These are phyloP conservation scores for Colletotrichum tabaci DNA, from an alignment of 2,329 filamentous ascomycete genomes.

Conservation along the genomic window DNA sequence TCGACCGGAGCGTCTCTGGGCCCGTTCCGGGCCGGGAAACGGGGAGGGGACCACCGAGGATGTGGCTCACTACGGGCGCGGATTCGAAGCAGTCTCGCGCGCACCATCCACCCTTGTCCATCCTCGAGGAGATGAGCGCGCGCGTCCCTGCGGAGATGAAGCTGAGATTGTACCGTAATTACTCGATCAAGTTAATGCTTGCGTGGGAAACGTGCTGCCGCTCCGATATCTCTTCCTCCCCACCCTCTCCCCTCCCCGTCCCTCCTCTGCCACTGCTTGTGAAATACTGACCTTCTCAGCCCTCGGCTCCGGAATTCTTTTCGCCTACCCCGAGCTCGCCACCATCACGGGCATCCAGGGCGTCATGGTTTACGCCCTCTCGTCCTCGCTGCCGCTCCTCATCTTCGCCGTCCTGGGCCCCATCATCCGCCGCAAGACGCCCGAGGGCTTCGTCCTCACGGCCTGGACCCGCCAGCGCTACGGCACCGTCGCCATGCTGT, in stretches of 20 bases:
- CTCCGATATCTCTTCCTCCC: conserved; percentile 66
- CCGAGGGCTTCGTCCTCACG: conserved; percentile 87
- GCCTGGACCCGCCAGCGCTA: conserved; percentile 89
- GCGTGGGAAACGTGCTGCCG: conserved; percentile 98
- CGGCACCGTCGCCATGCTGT: conserved; percentile 77
- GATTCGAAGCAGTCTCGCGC: conserved; percentile 65
- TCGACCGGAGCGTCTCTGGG: background rate
- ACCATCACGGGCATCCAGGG: conserved; percentile 86
- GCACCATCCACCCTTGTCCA: conserved; percentile 66
- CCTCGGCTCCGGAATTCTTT: conserved; percentile 86
- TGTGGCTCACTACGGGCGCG: conserved; percentile 90
- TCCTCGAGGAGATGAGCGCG: conserved; percentile 53
- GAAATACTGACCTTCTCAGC: conserved; percentile 70
- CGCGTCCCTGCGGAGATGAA: conserved; percentile 66
- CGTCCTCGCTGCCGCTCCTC: conserved; percentile 80
- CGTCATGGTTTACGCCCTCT: conserved; percentile 81
- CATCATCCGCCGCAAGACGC: conserved; percentile 84
- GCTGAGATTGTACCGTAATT: conserved; percentile 96
- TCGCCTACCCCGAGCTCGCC: conserved; percentile 85
- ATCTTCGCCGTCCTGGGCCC: conserved; percentile 82
- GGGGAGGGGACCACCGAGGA: conserved; percentile 50
- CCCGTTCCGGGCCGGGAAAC: background rate
- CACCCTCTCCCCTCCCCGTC: conserved; percentile 42
- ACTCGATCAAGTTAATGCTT: conserved; percentile 99
- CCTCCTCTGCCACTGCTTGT: conserved; percentile 44